Percentiles rank a stretch among this genome's conserved stretches.
phyloP scores from a whole-genome alignment of 2,329 filamentous ascomycete species.

The Claviceps monticola region DNA sequence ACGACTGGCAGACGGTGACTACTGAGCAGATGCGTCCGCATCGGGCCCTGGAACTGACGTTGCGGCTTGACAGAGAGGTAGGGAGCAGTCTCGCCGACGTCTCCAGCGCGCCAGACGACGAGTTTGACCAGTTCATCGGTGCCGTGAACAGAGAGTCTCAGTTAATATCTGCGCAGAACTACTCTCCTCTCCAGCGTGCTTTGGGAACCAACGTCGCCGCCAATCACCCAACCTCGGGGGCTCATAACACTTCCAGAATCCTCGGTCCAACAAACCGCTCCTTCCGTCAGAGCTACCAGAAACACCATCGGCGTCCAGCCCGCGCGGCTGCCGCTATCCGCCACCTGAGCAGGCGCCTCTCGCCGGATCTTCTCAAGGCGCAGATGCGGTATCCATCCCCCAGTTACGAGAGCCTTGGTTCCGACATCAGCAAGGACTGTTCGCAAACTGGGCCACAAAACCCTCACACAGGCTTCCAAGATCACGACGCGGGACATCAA shows the following conservation, averaged over 20 bases:
- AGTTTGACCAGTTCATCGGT: constrained; percentile 4
- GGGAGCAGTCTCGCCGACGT: constrained; percentile 33
- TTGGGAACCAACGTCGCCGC: not conserved
- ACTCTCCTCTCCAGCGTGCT: not conserved
- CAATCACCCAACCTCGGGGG: not conserved
- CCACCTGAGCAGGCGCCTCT: constrained; percentile 15
- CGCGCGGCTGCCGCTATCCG: constrained; percentile 13
- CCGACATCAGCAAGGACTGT: constrained; percentile 8
- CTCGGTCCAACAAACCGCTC: not conserved
- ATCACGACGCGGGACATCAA: not conserved
- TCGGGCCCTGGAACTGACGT: constrained; percentile 11
- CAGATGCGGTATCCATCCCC: constrained; percentile 9
- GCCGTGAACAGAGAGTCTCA: not conserved
- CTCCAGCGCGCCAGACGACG: constrained; percentile 21
- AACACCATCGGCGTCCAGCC: constrained; percentile 8
- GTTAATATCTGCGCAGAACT: not conserved
- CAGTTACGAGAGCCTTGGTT: constrained; percentile 20
- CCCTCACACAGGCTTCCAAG: not conserved
- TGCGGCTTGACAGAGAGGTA: constrained; percentile 13
- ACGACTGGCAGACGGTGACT: constrained; percentile 24
- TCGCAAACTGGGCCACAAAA: not conserved
- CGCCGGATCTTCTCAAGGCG: constrained; percentile 3
- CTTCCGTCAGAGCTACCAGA: constrained; percentile 10
- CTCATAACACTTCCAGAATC: no score
- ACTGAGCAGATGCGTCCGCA: constrained; percentile 15